Conservation (phyloP, 352 stramenopile species). For the Globisporangium heterothallicum region DNA sequence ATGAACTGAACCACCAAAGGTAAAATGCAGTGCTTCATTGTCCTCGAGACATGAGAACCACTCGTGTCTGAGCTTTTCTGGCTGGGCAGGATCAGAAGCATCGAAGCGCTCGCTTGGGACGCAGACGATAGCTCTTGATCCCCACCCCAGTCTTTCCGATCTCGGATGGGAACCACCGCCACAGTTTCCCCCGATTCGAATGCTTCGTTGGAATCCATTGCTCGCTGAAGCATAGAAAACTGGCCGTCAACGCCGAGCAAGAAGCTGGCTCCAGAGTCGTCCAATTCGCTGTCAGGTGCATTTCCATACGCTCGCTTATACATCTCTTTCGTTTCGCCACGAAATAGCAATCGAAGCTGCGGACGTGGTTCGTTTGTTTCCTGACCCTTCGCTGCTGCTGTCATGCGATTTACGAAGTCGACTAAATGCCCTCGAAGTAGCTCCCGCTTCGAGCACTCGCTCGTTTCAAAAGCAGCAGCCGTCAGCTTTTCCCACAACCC, state of each 20-base stretch:
- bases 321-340: constrained; percentile 6
- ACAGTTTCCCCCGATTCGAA: constrained; percentile 12
- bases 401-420: not conserved
- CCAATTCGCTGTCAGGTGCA: not conserved
- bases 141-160: not conserved
- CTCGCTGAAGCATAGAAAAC: constrained; percentile 14
- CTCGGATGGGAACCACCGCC: constrained; percentile 5
- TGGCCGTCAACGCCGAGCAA: constrained; percentile 1
- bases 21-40: constrained; percentile 1
- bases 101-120: constrained; percentile 2
- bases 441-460: not conserved
- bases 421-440: not conserved
- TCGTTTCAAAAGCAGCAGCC: not conserved
- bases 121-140: not conserved
- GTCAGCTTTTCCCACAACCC: constrained; percentile 2
- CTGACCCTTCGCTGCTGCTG: not conserved
- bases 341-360: constrained; percentile 15
- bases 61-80: not conserved
- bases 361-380: not conserved
- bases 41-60: not conserved
- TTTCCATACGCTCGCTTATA: constrained; percentile 9
- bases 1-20: constrained; percentile 7
- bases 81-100: constrained; percentile 1
- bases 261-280: not conserved
- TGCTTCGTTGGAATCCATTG: not conserved